These are phyloP conservation scores for Cryptosporidium muris DNA, from an alignment of 169 alveolate species.

Conservation along the genomic window DNA sequence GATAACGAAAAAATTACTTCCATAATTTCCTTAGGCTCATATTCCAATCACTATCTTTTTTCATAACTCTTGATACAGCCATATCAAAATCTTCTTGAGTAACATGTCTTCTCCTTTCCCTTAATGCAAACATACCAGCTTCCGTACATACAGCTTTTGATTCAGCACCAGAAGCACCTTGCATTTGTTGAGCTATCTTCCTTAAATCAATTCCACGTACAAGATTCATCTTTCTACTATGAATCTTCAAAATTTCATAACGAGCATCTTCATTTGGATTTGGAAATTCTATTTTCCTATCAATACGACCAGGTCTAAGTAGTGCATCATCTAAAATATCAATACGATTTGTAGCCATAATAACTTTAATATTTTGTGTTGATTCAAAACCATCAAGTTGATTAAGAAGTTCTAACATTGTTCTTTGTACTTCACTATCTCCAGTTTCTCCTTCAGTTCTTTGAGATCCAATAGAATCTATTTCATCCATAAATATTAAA, in stretches of 20 bases:
- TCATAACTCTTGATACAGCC: conserved; percentile 96
- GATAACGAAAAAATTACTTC: conserved; percentile 76
- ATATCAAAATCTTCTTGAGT: conserved; percentile 97
- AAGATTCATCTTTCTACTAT: conserved; percentile 95
- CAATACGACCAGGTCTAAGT: conserved; percentile 93
- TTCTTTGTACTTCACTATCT: conserved; percentile 93
- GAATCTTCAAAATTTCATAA: conserved; percentile 95
- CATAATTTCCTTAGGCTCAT: conserved; percentile 88
- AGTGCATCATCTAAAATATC: conserved; percentile 88
- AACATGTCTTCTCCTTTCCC: conserved; percentile 98
- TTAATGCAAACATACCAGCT: conserved; percentile 99
- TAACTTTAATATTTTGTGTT: conserved; percentile 83
- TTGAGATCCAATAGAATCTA: conserved; percentile 94
- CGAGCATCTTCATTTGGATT: conserved; percentile 90
- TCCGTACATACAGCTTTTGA: conserved; percentile 99
- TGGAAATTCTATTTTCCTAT: conserved; percentile 95
- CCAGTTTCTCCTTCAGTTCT: conserved; percentile 92
- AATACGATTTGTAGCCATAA: conserved; percentile 89
- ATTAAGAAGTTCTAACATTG: conserved; percentile 75
- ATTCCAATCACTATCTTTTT: conserved; percentile 91
- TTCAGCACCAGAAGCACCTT: conserved; percentile 98
- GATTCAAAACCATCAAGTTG: conserved; percentile 89
- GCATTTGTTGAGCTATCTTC: conserved; percentile 94
- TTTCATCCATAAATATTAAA: conserved; percentile 98
- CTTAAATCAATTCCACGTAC: conserved; percentile 95